These are phyloP conservation scores for Triticum aestivum DNA, from an alignment of 176 grass and related monocot species.

Conservation along the genomic window IWGSC_CS_RefSeq_v2.1 NC_057811.1:17252183-17252682, in stretches of 20 bases:
- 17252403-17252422: constrained; percentile 37
- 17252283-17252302: too few species aligned
- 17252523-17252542: constrained; percentile 46
- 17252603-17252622: constrained; percentile 34
- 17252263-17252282: too few species aligned
- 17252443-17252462: constrained; percentile 36
- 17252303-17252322: too few species aligned
- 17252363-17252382: neutral
- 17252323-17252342: too few species aligned
- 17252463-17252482: constrained; percentile 53
- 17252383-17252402: neutral
- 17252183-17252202: too few species aligned
- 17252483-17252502: constrained; percentile 40
- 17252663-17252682: neutral
- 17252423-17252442: constrained; percentile 36
- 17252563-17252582: constrained; percentile 38
- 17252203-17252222: too few species aligned
- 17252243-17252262: too few species aligned
- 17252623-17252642: constrained; percentile 50
- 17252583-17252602: constrained; percentile 42
- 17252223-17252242: too few species aligned
- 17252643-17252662: constrained; percentile 46
- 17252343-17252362: too few species aligned
- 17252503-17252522: constrained; percentile 50
- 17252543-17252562: constrained; percentile 21